These are phyloP conservation scores for Umbilicus rupestris DNA, from an alignment of 164 flowering plant genomes.

Conservation along the genomic window DNA sequence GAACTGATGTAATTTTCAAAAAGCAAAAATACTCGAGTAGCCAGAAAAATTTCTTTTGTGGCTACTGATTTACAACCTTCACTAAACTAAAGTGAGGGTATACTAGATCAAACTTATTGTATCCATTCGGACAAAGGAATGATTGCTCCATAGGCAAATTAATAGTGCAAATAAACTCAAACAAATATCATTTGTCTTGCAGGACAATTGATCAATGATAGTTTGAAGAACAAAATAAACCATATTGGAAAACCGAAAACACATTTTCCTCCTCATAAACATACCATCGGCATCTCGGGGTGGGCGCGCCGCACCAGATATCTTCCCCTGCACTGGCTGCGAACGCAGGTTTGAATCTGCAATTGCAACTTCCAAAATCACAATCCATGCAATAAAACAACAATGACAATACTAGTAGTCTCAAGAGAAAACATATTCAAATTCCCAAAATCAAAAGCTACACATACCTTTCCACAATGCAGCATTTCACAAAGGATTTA, in stretches of 20 bases:
- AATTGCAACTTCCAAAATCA: constrained; percentile 25
- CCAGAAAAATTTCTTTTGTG: background rate
- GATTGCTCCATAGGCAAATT: background rate
- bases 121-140: background rate
- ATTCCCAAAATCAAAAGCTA: background rate
- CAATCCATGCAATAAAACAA: background rate
- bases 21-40: background rate
- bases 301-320: constrained; percentile 56
- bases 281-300: constrained; percentile 95
- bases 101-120: constrained; percentile 2
- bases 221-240: background rate
- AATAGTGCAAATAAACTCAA: background rate
- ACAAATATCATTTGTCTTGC: background rate
- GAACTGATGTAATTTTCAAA: background rate
- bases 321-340: constrained; percentile 82
- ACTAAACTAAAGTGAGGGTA: background rate
- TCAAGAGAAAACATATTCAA: no score
- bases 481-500: background rate
- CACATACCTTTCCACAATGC: background rate
- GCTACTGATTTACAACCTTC: background rate
- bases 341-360: constrained; percentile 77
- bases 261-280: background rate
- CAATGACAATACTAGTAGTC: background rate
- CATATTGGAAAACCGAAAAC: background rate
- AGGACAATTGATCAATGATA: background rate